phyloP scores from a whole-genome alignment of 345 rosid species.

The Mallotus nudiflorus region DNA sequence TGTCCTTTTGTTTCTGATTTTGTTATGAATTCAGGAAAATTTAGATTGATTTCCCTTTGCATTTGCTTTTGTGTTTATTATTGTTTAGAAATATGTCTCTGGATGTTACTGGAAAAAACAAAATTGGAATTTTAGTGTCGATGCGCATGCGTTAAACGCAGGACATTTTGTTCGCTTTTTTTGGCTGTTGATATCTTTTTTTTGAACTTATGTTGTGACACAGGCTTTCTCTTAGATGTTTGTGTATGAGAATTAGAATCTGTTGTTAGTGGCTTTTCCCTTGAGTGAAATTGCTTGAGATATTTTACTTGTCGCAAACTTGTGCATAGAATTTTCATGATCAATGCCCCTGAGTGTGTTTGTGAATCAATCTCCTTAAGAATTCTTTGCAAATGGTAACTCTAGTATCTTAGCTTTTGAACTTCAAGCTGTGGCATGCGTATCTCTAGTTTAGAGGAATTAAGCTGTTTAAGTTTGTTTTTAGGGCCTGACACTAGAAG shows the following conservation, averaged over 20 bases:
- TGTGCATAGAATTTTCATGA: neutral
- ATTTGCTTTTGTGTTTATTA: constrained; percentile 22
- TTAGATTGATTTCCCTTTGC: constrained; percentile 19
- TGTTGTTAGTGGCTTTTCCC: neutral
- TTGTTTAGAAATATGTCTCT: neutral
- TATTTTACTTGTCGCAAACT: neutral
- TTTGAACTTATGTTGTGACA: neutral
- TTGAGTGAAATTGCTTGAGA: neutral
- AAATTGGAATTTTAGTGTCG: neutral
- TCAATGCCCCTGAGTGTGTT: neutral
- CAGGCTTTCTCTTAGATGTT: too few species aligned
- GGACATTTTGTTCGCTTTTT: neutral
- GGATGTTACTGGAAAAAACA: neutral
- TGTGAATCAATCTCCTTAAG: neutral
- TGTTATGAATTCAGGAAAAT: constrained; percentile 23
- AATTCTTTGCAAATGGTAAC: neutral
- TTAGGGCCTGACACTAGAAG: neutral
- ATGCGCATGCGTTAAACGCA: constrained; percentile 6
- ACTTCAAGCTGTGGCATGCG: neutral
- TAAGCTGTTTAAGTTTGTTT: neutral
- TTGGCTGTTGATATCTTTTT: neutral
- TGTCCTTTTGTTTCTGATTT: constrained; percentile 1
- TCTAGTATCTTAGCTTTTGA: neutral
- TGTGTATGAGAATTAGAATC: neutral
- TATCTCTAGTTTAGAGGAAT: neutral